Evolutionary conservation across 139 green algal species (phyloP).

Genomic region (Pedinophyceae sp.): DNA sequence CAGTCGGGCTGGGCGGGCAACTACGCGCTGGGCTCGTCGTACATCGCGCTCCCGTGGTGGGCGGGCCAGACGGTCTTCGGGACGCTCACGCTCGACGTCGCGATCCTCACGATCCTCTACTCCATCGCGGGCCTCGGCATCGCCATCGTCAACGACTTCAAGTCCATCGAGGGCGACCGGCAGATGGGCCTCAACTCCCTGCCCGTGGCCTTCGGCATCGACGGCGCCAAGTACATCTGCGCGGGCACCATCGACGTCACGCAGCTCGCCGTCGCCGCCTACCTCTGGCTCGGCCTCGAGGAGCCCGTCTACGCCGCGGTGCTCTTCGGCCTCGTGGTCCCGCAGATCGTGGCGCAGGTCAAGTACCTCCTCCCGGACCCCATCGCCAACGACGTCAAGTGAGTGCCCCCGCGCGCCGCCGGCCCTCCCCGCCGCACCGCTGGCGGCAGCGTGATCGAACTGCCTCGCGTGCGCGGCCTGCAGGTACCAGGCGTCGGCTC

Average conservation of each 20-base stretch:
- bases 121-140: conserved; percentile 92
- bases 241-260: conserved; percentile 86
- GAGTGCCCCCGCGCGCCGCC: conserved; percentile 14
- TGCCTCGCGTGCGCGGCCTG: too few relatives aligned
- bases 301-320: conserved; percentile 70
- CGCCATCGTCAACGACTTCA: conserved; percentile 99
- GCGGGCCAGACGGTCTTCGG: conserved; percentile 88
- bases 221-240: conserved; percentile 95
- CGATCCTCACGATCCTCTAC: conserved; percentile 93
- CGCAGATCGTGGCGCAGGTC: conserved; percentile 82
- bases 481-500: conserved; percentile 46
- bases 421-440: too few relatives aligned
- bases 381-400: conserved; percentile 94
- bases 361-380: conserved; percentile 96
- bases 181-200: conserved; percentile 46
- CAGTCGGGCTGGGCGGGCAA: conserved; percentile 84
- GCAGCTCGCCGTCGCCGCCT: conserved; percentile 54
- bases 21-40: conserved; percentile 86
- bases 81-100: conserved; percentile 71
- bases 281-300: conserved; percentile 63
- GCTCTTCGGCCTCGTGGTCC: conserved; percentile 78
- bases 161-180: conserved; percentile 81
- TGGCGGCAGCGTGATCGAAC: too few relatives aligned
- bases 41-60: conserved; percentile 95
- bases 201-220: conserved; percentile 91